Percentiles rank a stretch among this genome's conserved stretches.
These are phyloP conservation scores for Gynochthodes officinalis DNA, from an alignment of 257 asterid species.

Conservation along the genomic window DNA sequence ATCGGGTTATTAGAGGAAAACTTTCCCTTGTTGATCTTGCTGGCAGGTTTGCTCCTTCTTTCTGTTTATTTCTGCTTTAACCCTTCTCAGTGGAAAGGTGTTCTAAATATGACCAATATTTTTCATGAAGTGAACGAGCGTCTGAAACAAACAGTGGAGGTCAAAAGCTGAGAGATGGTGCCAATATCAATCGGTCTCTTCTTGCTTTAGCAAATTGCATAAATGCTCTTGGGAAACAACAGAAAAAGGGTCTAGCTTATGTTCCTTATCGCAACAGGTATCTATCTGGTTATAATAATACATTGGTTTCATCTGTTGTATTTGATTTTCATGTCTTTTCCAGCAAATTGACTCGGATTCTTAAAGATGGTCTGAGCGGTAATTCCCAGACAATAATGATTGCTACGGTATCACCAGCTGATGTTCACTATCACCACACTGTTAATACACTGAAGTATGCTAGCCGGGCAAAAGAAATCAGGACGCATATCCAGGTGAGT, in stretches of 20 bases:
- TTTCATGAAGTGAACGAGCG: constrained; percentile 77
- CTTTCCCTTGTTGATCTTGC: constrained; percentile 98
- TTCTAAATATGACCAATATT: neutral
- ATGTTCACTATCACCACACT: constrained; percentile 87
- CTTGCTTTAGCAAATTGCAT: constrained; percentile 98
- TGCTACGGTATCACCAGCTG: constrained; percentile 90
- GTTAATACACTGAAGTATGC: constrained; percentile 93
- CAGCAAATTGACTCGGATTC: constrained; percentile 97
- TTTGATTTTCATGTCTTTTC: constrained; percentile 25
- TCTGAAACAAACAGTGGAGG: constrained; percentile 93
- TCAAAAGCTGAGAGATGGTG: constrained; percentile 95
- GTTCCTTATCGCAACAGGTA: constrained; percentile 97
- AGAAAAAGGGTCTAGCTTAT: constrained; percentile 94
- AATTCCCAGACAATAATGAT: constrained; percentile 96
- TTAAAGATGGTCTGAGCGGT: constrained; percentile 96
- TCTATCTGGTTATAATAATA: constrained; percentile 16
- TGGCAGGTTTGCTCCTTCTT: constrained; percentile 64
- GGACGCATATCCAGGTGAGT: constrained; percentile 88
- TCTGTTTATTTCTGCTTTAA: constrained; percentile 20
- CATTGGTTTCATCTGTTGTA: constrained; percentile 18
- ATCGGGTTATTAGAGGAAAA: constrained; percentile 82
- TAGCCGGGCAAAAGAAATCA: constrained; percentile 91
- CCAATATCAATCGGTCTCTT: constrained; percentile 86
- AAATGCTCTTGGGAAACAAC: constrained; percentile 92
- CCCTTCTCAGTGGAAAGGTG: constrained; percentile 18